A percentile compares a stretch with the other conserved stretches of the same genome.
Evolutionary conservation across 2,329 filamentous ascomycete species (phyloP).

Genomic region (Paraphoma chrysanthemicola): DNA sequence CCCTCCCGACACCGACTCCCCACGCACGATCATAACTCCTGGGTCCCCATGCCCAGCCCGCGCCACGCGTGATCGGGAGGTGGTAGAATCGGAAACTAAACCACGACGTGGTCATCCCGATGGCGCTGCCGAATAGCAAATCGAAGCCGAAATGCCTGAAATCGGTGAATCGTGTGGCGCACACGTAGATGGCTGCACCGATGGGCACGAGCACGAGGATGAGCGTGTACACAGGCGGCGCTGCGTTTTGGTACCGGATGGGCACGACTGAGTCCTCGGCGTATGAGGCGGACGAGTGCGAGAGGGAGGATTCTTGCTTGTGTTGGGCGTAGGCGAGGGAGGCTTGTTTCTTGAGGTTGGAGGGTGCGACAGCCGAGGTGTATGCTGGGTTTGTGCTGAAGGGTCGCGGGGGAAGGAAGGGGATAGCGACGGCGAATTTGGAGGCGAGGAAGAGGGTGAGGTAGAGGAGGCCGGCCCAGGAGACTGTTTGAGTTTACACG

Average conservation of each 20-base stretch:
- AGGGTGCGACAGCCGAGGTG: constrained; percentile 52
- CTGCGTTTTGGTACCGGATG: constrained; percentile 75
- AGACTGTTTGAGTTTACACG: constrained; percentile 51
- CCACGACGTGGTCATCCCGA: constrained; percentile 74
- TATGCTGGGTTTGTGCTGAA: constrained; percentile 58
- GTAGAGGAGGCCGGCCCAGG: constrained; percentile 83
- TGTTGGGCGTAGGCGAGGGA: constrained; percentile 28
- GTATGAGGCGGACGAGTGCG: constrained; percentile 16
- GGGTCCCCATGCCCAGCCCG: constrained; percentile 89
- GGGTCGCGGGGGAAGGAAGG: constrained; percentile 65
- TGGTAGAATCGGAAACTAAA: constrained; percentile 88
- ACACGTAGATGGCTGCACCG: constrained; percentile 78
- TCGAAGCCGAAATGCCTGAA: constrained; percentile 94
- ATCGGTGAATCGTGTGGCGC: constrained; percentile 85
- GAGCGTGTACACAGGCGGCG: constrained; percentile 82
- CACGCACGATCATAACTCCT: constrained; percentile 76
- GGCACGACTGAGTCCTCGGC: constrained; percentile 53
- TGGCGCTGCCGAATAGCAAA: constrained; percentile 81
- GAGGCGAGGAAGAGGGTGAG: constrained; percentile 85
- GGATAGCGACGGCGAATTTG: constrained; percentile 78
- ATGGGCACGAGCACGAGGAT: constrained; percentile 74
- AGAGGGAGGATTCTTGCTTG: constrained; percentile 30
- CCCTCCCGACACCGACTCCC: constrained; percentile 72
- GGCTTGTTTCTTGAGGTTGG: constrained; percentile 34
- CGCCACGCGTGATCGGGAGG: constrained; percentile 76